Evolutionary conservation across 306 rosid species (phyloP), one percentile per base, ranked within the genome.

Genomic region (Vigna mungo): DNA sequence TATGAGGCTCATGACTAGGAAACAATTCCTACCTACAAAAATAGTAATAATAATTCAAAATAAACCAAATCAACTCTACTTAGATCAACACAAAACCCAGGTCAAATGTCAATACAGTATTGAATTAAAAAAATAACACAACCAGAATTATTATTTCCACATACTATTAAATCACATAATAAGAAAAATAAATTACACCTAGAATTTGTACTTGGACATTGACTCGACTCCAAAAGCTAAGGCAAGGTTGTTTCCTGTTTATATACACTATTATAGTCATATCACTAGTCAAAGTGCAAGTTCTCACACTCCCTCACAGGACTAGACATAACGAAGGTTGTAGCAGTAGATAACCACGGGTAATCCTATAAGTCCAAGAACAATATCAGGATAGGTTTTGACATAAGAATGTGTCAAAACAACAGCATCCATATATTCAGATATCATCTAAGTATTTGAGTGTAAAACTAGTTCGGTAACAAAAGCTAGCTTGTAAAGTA

Each of bases 1-100:
- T 63, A 47, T 78, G 82, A 76, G 82, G 80, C 77, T 59, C 64
- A 58, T 71, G 75, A 76, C 80, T 79, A 79, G 81, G 75, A 79
- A 71, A 71, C 63, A 71, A 81, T 80, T 78, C 43, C 67, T 72
- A 59, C 72, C 78, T 79, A 46, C 85, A 39, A 80, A 86, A 79
- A 49, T 47, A 71, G 54, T 36, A 21, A 5, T 43, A 21, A 5
- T 66, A 41, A 49, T 67, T 66, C 77, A 84, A 66, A n/a, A 78
- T 64, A 87, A 76, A 82, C 70, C 79, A 81, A 70, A 72, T 62
- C 23, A 70, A 82, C 66, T 72, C 68, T 62, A 64, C 76, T 68
- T 68, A 43, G 65, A 80, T 52, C 63, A 49, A 21, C 53, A 18
- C 48, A 41, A 34, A 34, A 32, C 60, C 68, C 72, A 76, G 18